These are phyloP conservation scores for Argentina anserina DNA, from an alignment of 306 rosid species.

Conservation along the genomic window DNA sequence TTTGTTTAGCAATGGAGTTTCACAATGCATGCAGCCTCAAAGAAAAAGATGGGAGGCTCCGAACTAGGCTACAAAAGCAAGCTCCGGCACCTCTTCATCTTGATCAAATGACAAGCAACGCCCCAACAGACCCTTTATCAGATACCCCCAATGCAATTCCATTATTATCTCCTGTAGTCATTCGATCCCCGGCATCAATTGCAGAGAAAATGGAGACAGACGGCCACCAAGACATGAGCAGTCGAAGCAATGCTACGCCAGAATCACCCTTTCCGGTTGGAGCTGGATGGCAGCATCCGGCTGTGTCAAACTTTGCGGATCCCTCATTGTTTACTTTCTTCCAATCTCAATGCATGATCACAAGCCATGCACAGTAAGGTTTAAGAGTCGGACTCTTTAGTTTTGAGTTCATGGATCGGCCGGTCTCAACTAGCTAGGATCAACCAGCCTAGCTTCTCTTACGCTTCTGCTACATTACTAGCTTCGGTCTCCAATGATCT, in stretches of 20 bases:
- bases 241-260: neutral
- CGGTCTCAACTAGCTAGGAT: neutral
- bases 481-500: neutral
- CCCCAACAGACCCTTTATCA: slow-evolving; percentile 21
- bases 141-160: slow-evolving; percentile 59
- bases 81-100: slow-evolving; percentile 63
- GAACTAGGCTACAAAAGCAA: slow-evolving; percentile 60
- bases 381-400: neutral
- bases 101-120: slow-evolving; percentile 20
- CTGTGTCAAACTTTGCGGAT: slow-evolving; percentile 36
- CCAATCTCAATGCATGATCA: slow-evolving; percentile 51
- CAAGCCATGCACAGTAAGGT: slow-evolving; percentile 40
- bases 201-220: slow-evolving; percentile 22
- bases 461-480: neutral
- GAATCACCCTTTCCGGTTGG: neutral
- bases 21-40: neutral
- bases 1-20: neutral
- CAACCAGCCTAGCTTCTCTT: neutral
- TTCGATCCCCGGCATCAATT: slow-evolving; percentile 40
- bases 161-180: slow-evolving; percentile 52
- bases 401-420: neutral
- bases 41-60: slow-evolving; percentile 17
- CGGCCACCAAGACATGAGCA: neutral
- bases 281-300: slow-evolving; percentile 61
- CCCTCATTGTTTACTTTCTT: slow-evolving; percentile 47